phyloP scores from a whole-genome alignment of 2,329 filamentous ascomycete genomes.

The Nothopassalora personata region DNA sequence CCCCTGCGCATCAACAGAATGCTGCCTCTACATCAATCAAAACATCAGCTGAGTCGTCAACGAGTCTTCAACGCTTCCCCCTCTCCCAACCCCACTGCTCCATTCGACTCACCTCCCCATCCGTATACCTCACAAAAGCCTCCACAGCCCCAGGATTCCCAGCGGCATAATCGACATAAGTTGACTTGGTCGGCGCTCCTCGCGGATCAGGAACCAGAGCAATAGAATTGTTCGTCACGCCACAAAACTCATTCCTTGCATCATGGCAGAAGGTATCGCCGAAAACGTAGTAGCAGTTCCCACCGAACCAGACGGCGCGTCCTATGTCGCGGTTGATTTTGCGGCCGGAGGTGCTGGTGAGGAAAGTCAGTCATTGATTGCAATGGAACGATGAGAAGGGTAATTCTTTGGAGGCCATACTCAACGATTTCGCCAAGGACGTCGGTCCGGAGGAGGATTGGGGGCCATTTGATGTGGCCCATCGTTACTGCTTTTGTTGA shows the following conservation, averaged over 20 bases:
- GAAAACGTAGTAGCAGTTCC: conserved; percentile 5
- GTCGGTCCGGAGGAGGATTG: conserved; percentile 2
- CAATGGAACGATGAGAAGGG: too few species aligned
- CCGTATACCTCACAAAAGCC: not conserved
- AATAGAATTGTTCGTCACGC: conserved; percentile 1
- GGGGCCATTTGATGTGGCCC: conserved; percentile 5
- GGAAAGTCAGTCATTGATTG: too few species aligned
- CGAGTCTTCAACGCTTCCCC: not conserved
- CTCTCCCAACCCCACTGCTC: not conserved
- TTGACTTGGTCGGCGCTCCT: not conserved
- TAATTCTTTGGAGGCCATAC: too few species aligned
- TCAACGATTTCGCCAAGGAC: conserved; percentile 2
- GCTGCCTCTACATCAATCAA: not conserved
- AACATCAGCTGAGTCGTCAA: not conserved
- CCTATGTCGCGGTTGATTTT: conserved; percentile 8
- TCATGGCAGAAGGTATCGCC: conserved; percentile 11
- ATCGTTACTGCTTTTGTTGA: not conserved
- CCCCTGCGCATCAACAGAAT: not conserved
- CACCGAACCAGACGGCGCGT: not conserved
- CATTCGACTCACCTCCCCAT: not conserved
- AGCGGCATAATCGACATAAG: not conserved
- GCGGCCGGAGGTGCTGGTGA: conserved; percentile 1
- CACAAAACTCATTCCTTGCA: not conserved
- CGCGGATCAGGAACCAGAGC: not conserved
- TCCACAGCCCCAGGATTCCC: not conserved